Conservation (phyloP, 2,329 filamentous ascomycete species). For the Claviceps arundinis region DNA sequence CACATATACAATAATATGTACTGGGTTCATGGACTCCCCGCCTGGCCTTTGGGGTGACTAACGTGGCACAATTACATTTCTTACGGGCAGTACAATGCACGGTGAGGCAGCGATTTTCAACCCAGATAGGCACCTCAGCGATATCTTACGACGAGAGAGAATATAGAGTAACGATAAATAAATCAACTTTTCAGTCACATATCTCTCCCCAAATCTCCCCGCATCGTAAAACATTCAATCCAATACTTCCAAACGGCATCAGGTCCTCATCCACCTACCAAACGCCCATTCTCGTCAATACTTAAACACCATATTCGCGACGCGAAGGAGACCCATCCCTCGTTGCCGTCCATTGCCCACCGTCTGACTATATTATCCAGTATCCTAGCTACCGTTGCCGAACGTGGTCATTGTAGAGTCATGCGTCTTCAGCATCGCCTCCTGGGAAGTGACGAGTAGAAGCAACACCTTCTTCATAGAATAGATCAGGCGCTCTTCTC, state of each 20-base stretch:
- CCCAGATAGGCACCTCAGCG: no score
- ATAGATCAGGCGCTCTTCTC: background rate
- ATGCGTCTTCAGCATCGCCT: background rate
- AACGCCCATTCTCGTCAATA: background rate
- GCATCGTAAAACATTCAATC: background rate
- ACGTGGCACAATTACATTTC: no score
- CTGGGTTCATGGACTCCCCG: background rate
- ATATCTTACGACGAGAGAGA: background rate
- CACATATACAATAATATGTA: background rate
- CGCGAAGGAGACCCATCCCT: background rate
- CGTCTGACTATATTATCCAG: background rate
- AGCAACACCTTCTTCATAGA: background rate
- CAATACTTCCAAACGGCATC: background rate
- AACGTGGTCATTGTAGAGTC: background rate
- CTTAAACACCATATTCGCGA: background rate
- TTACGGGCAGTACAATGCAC: no score
- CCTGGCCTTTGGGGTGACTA: background rate
- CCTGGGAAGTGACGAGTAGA: background rate
- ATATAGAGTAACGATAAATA: slow-evolving; percentile 3
- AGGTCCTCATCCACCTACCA: background rate
- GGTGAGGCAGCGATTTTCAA: no score
- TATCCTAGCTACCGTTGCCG: background rate
- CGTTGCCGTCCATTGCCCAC: background rate
- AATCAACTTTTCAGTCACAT: slow-evolving; percentile 1
- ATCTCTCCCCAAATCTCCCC: background rate